Evolutionary conservation across 257 asterid species (phyloP).

Genomic region (Lantana camara): DNA sequence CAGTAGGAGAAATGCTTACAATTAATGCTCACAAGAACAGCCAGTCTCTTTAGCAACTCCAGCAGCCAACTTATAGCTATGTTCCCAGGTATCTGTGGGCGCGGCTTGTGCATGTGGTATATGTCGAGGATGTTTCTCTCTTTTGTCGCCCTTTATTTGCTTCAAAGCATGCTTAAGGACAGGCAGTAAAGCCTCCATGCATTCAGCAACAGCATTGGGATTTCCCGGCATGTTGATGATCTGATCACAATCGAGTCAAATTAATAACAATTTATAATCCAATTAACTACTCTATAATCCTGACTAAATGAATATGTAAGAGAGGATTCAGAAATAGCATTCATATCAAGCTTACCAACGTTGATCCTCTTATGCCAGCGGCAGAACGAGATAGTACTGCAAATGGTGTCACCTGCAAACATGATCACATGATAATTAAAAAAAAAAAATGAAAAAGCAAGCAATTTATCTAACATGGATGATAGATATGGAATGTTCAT

Average conservation of each 20-base stretch:
- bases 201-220: conserved; percentile 95
- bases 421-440: conserved; percentile 22
- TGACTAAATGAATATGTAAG: neutral
- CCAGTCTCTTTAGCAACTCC: conserved; percentile 38
- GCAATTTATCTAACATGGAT: neutral
- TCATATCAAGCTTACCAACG: conserved; percentile 57
- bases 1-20: neutral
- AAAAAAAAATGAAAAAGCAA: neutral
- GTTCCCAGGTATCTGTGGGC: conserved; percentile 47
- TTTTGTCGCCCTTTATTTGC: conserved; percentile 65
- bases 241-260: conserved; percentile 32
- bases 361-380: conserved; percentile 98
- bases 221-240: conserved; percentile 99
- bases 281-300: neutral
- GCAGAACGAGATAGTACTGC: conserved; percentile 95
- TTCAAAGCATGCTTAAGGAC: conserved; percentile 93
- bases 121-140: conserved; percentile 59
- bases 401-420: conserved; percentile 84
- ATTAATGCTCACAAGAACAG: conserved; percentile 55
- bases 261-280: conserved; percentile 15
- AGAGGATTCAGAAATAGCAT: neutral
- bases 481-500: neutral
- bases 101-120: conserved; percentile 48
- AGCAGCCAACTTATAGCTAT: conserved; percentile 42
- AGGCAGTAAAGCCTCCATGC: conserved; percentile 90